Percentiles rank a stretch among this genome's conserved stretches.
Conservation (phyloP, 2,329 filamentous ascomycete genomes). For the Ceratocystiopsis minuta region DNA sequence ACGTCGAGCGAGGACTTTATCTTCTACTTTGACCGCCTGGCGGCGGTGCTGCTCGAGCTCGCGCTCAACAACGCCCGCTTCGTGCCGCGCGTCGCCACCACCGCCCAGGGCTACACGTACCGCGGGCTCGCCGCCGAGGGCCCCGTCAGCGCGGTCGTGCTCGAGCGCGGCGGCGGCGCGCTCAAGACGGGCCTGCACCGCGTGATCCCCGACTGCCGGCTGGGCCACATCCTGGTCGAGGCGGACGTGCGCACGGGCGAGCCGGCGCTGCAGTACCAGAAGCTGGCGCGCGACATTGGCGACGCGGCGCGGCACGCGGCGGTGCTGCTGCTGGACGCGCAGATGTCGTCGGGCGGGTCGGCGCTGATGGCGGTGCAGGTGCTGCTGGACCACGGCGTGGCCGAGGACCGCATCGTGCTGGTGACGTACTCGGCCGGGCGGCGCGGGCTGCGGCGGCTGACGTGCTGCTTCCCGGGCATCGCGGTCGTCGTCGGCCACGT, state of each 20-base stretch:
- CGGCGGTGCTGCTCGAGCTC: slow-evolving; percentile 67
- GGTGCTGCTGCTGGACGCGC: slow-evolving; percentile 75
- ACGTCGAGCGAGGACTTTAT: slow-evolving; percentile 80
- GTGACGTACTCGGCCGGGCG: slow-evolving; percentile 83
- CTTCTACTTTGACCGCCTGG: slow-evolving; percentile 88
- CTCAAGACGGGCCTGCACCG: slow-evolving; percentile 77
- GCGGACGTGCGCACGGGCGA: slow-evolving; percentile 72
- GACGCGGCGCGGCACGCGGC: slow-evolving; percentile 34
- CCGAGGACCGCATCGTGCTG: slow-evolving; percentile 70
- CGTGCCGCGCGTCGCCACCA: slow-evolving; percentile 42
- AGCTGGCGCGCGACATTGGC: slow-evolving; percentile 55
- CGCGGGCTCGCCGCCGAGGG: slow-evolving; percentile 52
- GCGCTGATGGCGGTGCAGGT: slow-evolving; percentile 89
- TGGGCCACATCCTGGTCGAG: slow-evolving; percentile 78
- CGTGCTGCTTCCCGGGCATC: slow-evolving; percentile 75
- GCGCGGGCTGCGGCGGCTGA: slow-evolving; percentile 66
- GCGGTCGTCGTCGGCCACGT: slow-evolving; percentile 73
- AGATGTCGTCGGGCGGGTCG: slow-evolving; percentile 81
- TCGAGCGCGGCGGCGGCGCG: slow-evolving; percentile 74
- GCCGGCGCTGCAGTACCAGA: slow-evolving; percentile 80
- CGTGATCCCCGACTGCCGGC: slow-evolving; percentile 82
- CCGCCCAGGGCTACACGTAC: slow-evolving; percentile 53
- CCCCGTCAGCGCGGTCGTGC: slow-evolving; percentile 67
- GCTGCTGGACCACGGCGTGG: slow-evolving; percentile 83
- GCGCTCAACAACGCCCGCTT: slow-evolving; percentile 65